Base-by-base conservation (phyloP, 768 basidiomycete genomes). In the Lactarius trivialis region DNA sequence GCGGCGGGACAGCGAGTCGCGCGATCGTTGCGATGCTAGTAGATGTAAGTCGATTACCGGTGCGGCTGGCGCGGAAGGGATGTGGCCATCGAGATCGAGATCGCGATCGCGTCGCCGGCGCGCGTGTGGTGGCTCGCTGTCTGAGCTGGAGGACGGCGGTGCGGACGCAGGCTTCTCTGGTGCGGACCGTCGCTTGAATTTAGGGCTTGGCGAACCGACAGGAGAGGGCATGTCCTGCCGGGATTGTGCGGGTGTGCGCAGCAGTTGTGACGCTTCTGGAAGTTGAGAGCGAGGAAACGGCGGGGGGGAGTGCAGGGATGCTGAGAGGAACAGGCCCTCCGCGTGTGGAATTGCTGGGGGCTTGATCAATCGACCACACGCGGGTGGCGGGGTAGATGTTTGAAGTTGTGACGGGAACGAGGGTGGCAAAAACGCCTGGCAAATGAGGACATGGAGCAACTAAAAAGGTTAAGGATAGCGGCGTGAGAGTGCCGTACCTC, bases 1-100 rank as follows among this genome's bases (percentile, higher is more conserved):
- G 11, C 72, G 72, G 12, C 71, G 69, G 15, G 74, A 71, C 17
- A 72, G 67, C 19, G 72, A 68, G 24, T 68, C 56, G 57, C 72
- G 73, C 26, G 74, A 70, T 53, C 75, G 71, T 58, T 75, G 76
- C 24, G 77, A 73, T 14, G 79, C 79, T 14, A 82, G 75, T 51
- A 78, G 78, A 1, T 55, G 57, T 33, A 65, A 61, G 74, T 77
- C 34, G 79, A 70, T 11, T 73, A 79, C 14, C 76, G 80, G 50
- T 77, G 61, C 9, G 71, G 71, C 9, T 71, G 71, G 71, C 12
- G 70, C 67, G 14, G 73, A 70, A 1, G 70, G 72, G 2, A 70
- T 70, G 9, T 60, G 68, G 15, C 15, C 36, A 8, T 34, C 5
- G 34, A 9, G 74, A 43, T 43, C 41, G 14, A 65, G 55, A 33